These are phyloP conservation scores for Barnettozyma vustinii DNA, from an alignment of 805 yeast species.

Conservation along the genomic window DNA sequence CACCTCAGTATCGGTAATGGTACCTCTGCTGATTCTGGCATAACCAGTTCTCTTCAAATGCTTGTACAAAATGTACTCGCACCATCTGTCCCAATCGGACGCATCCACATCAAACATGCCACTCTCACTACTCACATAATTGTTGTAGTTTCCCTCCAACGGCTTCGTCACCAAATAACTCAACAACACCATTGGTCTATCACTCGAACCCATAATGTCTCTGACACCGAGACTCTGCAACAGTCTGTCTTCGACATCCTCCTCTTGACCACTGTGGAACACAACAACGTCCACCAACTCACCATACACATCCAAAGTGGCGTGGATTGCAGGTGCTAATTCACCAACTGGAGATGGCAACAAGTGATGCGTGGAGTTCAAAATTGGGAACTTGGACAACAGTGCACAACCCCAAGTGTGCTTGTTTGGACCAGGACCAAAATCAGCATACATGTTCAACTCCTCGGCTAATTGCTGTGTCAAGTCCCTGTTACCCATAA, in stretches of 20 bases:
- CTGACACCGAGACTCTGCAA: constrained; percentile 74
- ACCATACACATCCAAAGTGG: constrained; percentile 89
- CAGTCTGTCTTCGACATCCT: constrained; percentile 89
- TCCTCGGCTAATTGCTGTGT: constrained; percentile 91
- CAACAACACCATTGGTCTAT: constrained; percentile 78
- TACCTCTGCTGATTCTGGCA: constrained; percentile 87
- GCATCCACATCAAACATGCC: constrained; percentile 94
- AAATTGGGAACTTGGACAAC: constrained; percentile 88
- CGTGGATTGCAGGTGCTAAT: constrained; percentile 96
- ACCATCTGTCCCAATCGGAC: constrained; percentile 96
- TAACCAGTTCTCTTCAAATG: constrained; percentile 84
- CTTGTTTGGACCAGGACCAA: constrained; percentile 96
- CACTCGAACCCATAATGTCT: constrained; percentile 74
- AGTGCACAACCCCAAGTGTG: constrained; percentile 98
- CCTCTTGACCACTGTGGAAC: constrained; percentile 98
- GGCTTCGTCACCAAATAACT: constrained; percentile 92
- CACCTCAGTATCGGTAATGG: constrained; percentile 94
- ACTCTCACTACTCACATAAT: constrained; percentile 75
- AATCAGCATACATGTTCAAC: constrained; percentile 90
- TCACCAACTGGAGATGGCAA: constrained; percentile 97
- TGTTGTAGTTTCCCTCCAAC: constrained; percentile 82
- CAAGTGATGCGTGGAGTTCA: constrained; percentile 84
- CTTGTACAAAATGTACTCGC: constrained; percentile 90
- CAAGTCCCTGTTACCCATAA: constrained; percentile 93
- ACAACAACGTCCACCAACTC: constrained; percentile 86